These are phyloP conservation scores for Sanghuangporus baumii DNA, from an alignment of 1,284 basidiomycete genomes.

Conservation along the genomic window DNA sequence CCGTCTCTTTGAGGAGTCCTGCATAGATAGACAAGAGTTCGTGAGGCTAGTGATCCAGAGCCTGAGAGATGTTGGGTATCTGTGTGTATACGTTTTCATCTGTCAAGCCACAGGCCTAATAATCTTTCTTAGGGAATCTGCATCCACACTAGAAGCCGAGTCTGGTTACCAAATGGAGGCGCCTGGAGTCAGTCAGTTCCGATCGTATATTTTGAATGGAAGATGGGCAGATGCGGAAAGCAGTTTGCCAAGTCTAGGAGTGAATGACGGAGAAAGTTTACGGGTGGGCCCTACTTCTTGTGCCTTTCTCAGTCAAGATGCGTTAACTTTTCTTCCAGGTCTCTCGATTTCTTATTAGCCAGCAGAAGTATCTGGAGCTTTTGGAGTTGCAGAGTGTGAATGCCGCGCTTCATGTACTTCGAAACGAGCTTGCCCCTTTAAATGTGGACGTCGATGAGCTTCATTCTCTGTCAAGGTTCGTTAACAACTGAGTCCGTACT, in stretches of 20 bases:
- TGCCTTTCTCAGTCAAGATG: constrained; percentile 18
- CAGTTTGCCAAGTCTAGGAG: constrained; percentile 63
- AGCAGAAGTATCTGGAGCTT: constrained; percentile 96
- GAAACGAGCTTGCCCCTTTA: constrained; percentile 81
- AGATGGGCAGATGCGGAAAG: constrained; percentile 80
- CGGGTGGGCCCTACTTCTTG: constrained; percentile 41
- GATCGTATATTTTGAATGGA: constrained; percentile 77
- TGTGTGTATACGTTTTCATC: constrained; percentile 47
- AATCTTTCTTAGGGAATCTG: constrained; percentile 63
- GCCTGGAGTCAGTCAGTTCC: constrained; percentile 74
- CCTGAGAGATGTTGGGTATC: constrained; percentile 88
- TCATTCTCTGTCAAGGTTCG: constrained; percentile 80
- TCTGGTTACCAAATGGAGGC: constrained; percentile 89
- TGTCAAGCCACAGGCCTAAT: background rate
- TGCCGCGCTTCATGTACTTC: constrained; percentile 78
- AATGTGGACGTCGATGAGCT: constrained; percentile 74
- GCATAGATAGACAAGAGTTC: constrained; percentile 85
- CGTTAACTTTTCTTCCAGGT: constrained; percentile 42
- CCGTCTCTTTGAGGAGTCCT: constrained; percentile 68
- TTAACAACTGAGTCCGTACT: background rate
- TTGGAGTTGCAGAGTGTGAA: constrained; percentile 81
- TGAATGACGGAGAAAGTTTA: constrained; percentile 57
- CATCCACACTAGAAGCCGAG: constrained; percentile 83
- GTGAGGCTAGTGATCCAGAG: constrained; percentile 89
- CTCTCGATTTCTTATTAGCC: constrained; percentile 82